These are phyloP conservation scores for Jimgerdemannia flammicorona DNA, from an alignment of 192 early-diverging fungal species.

Conservation along the genomic window DNA sequence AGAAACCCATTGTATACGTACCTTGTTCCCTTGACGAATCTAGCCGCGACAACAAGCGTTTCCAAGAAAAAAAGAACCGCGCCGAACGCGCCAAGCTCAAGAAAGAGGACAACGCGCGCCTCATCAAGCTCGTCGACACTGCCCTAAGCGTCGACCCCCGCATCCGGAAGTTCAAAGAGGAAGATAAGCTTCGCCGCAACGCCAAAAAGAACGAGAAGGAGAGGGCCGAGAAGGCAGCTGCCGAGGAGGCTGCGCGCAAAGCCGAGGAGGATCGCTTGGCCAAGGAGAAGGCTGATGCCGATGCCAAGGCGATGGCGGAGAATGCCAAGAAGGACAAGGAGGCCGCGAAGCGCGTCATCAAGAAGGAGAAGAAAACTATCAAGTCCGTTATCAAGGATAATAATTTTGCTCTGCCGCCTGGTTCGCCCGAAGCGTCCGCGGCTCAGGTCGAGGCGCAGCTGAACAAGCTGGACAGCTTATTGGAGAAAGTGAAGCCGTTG, in stretches of 20 bases:
- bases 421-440: constrained; percentile 42
- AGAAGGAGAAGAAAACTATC: constrained; percentile 90
- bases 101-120: constrained; percentile 95
- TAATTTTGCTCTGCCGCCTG: constrained; percentile 74
- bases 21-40: constrained; percentile 12
- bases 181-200: constrained; percentile 86
- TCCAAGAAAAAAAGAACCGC: constrained; percentile 93
- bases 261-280: constrained; percentile 39
- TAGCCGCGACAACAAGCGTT: constrained; percentile 92
- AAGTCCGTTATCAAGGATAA: constrained; percentile 71
- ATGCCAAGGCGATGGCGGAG: constrained; percentile 57
- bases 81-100: constrained; percentile 87
- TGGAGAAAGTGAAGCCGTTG: constrained; percentile 59
- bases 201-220: constrained; percentile 89
- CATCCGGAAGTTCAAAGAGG: constrained; percentile 83
- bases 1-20: background rate
- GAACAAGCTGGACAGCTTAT: constrained; percentile 75
- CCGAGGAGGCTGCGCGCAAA: constrained; percentile 52
- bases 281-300: constrained; percentile 53
- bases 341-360: constrained; percentile 79
- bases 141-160: constrained; percentile 87
- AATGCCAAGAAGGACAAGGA: constrained; percentile 83
- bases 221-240: constrained; percentile 56
- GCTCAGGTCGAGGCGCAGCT: constrained; percentile 64
- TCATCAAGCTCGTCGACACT: constrained; percentile 73